Percentiles rank a stretch among this genome's conserved stretches.
phyloP scores from a whole-genome alignment of 768 basidiomycete species.

The Auriculariales sp. region DNA sequence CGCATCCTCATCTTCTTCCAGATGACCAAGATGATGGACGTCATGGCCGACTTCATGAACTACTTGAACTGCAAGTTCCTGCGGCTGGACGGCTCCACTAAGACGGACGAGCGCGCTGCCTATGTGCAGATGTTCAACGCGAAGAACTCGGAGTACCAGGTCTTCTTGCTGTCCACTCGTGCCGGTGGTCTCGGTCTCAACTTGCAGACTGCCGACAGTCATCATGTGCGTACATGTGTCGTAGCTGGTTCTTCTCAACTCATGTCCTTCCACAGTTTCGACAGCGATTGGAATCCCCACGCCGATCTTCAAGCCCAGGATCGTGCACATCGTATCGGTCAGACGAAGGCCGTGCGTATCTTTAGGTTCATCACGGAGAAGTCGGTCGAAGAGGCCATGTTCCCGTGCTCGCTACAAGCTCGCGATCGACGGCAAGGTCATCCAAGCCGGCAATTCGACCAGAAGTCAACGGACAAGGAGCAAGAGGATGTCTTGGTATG shows the following conservation, averaged over 20 bases:
- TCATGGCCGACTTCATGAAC: constrained; percentile 90
- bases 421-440: constrained; percentile 98
- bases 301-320: constrained; percentile 99
- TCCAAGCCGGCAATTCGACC: constrained; percentile 97
- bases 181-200: constrained; percentile 92
- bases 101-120: constrained; percentile 85
- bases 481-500: constrained; percentile 87
- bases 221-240: constrained; percentile 52
- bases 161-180: constrained; percentile 88
- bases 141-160: constrained; percentile 71
- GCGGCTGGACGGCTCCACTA: constrained; percentile 91
- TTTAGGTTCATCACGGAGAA: constrained; percentile 94
- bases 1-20: constrained; percentile 99
- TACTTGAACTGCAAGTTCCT: constrained; percentile 78
- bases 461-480: constrained; percentile 95
- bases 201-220: constrained; percentile 90
- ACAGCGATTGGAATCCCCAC: constrained; percentile 91
- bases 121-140: constrained; percentile 83
- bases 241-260: neutral
- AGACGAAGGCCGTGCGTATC: constrained; percentile 95
- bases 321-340: constrained; percentile 98
- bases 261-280: constrained; percentile 41
- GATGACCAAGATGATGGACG: constrained; percentile 99
- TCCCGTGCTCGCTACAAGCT: constrained; percentile 92
- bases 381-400: constrained; percentile 97